phyloP scores from a whole-genome alignment of 163 green algal species.

The Coccomyxa subellipsoidea region DNA sequence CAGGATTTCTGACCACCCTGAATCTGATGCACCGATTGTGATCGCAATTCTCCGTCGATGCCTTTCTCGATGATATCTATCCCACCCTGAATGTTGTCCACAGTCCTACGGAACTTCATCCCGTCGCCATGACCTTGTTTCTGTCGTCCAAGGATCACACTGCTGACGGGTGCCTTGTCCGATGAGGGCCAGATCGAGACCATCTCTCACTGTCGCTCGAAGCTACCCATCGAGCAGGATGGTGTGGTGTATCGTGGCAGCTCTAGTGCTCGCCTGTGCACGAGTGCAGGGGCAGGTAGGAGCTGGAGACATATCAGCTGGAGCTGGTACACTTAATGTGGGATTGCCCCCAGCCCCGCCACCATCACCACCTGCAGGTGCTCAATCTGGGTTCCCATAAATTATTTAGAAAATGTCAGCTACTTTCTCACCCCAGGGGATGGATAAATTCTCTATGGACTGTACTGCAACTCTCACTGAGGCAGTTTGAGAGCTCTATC shows the following conservation, averaged over 20 bases:
- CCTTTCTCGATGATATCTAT: no score
- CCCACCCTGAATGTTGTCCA: background rate
- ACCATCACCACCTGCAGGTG: no score
- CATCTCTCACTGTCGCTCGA: background rate
- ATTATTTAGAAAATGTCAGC: no score
- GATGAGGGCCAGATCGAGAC: background rate
- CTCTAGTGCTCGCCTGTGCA: background rate
- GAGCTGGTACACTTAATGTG: background rate
- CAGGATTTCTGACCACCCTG: no score
- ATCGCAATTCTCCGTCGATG: no score
- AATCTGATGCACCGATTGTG: no score
- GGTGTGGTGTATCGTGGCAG: background rate
- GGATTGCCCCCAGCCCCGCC: no score
- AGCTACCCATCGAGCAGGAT: background rate
- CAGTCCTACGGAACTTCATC: background rate
- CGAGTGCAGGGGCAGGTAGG: background rate
- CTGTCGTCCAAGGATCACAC: background rate
- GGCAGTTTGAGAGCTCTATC: no score
- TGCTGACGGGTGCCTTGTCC: background rate
- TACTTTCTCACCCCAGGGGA: no score
- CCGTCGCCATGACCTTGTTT: background rate
- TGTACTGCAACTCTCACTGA: no score
- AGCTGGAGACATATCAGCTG: background rate
- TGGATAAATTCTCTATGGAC: no score
- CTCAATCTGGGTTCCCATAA: no score